Percentiles rank a stretch among this genome's conserved stretches.
These are phyloP conservation scores for Penicillium malachiteum DNA, from an alignment of 495 filamentous ascomycete species.

Conservation along the genomic window DNA sequence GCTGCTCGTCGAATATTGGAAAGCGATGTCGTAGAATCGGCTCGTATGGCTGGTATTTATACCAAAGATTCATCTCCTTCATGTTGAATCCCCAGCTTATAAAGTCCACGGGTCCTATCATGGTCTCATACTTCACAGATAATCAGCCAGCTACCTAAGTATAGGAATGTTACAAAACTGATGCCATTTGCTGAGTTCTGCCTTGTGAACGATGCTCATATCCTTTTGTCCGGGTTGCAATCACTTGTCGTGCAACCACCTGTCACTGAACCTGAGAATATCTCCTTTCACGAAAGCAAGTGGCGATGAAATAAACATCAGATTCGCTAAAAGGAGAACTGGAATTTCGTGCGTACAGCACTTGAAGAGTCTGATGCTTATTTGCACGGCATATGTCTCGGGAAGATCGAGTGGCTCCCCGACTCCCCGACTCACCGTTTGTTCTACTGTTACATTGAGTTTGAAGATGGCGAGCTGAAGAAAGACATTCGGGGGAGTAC, in stretches of 20 bases:
- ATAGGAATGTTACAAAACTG: no score
- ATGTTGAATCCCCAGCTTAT: no score
- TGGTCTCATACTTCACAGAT: no score
- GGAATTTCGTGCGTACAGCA: neutral
- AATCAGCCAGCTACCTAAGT: no score
- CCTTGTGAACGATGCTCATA: neutral
- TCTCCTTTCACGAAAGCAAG: neutral
- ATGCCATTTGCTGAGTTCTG: no score
- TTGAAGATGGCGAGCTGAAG: neutral
- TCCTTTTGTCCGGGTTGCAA: neutral
- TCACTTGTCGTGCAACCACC: neutral
- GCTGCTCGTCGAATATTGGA: neutral
- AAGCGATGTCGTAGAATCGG: neutral
- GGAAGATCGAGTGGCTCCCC: neutral
- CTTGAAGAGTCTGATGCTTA: neutral
- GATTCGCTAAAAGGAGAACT: neutral
- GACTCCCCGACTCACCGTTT: neutral
- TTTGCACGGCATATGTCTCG: conserved; percentile 14
- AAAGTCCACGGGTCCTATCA: no score
- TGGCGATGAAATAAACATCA: neutral
- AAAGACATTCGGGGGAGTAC: neutral
- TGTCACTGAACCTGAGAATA: neutral
- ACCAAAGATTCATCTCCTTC: no score
- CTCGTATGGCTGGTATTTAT: neutral
- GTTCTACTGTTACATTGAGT: conserved; percentile 23